Evolutionary conservation across 2,329 filamentous ascomycete species (phyloP).

Genomic region (Fusarium longipes): DNA sequence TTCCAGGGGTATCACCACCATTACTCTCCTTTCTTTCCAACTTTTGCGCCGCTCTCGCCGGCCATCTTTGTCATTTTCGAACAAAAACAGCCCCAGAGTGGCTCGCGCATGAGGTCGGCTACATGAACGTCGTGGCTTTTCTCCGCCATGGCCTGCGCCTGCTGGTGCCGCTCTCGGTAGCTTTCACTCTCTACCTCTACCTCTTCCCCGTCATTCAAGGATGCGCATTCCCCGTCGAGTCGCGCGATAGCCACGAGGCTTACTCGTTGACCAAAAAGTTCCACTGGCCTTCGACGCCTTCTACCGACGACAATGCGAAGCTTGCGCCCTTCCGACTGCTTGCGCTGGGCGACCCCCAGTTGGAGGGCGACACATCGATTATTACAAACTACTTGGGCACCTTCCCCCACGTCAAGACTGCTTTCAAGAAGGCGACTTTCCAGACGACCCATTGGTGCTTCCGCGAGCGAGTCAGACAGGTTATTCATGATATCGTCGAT

Average conservation of each 20-base stretch:
- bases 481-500: slow-evolving; percentile 69
- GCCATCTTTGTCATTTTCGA: slow-evolving; percentile 5
- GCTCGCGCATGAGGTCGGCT: slow-evolving; percentile 53
- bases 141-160: slow-evolving; percentile 68
- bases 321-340: slow-evolving; percentile 86
- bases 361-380: slow-evolving; percentile 91
- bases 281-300: slow-evolving; percentile 54
- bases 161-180: slow-evolving; percentile 70
- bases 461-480: slow-evolving; percentile 63
- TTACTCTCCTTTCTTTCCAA: slow-evolving; percentile 19
- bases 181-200: slow-evolving; percentile 83
- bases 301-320: slow-evolving; percentile 41
- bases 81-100: slow-evolving; percentile 11
- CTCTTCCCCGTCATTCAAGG: slow-evolving; percentile 83
- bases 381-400: slow-evolving; percentile 65
- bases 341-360: slow-evolving; percentile 89
- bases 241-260: slow-evolving; percentile 49
- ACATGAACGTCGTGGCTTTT: slow-evolving; percentile 65
- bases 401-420: slow-evolving; percentile 64
- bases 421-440: slow-evolving; percentile 61
- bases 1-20: slow-evolving; percentile 19
- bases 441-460: slow-evolving; percentile 59
- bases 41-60: slow-evolving; percentile 25
- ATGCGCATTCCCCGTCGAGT: slow-evolving; percentile 79
- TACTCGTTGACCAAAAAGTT: slow-evolving; percentile 54